Evolutionary conservation across 2,329 filamentous ascomycete genomes (phyloP), one percentile per base, ranked within the genome.

Genomic region (Apiospora koreana): DNA sequence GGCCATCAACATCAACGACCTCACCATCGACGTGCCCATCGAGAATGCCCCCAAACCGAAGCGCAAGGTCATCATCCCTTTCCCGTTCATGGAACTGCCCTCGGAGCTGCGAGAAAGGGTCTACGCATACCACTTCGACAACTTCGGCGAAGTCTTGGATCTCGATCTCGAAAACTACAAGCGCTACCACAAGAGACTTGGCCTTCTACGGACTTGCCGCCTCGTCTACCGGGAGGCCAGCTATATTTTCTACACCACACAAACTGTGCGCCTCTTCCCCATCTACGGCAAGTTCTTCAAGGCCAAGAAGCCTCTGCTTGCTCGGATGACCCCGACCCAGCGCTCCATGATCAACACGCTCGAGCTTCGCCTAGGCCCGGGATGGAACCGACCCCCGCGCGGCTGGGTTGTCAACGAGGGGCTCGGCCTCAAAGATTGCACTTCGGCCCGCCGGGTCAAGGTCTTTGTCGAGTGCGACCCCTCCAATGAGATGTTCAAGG

Each of bases 381-480:
- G 92, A 25, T 95, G 91, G 89, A 89, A 84, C 72, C 87, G 87
- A 70, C 92, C 93, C 18, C 93, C 93, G 0, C 84, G 84, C 43
- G 88, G 90, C 67, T 94, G 93, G 91, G 88, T 89, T 1, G 89
- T 93, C 16, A 91, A 90, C 73, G 81, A 86, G 5, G 85, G 86
- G 1, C 83, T 94, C 0, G 92, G 92, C 0, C 83, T 95, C 8
- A 74, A 78, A 1, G 89, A 93, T 67, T 92, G 90, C 78, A 80
- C 80, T 70, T 88, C 85, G 65, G 86, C 92, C 25, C 84, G 86
- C 41, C 84, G 83, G 18, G 78, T 95, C 65, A 88, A 86, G 35
- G 86, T 95, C 14, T 93, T 93, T 76, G 88, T 94, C 31, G 89
- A 94, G 79, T 88, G 87, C 73, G 93, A 95, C 76, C 92, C 93